Evolutionary conservation across 225 moss, liverwort and hornwort genomes (phyloP).

Genomic region (Sphagnum tenellum): DNA sequence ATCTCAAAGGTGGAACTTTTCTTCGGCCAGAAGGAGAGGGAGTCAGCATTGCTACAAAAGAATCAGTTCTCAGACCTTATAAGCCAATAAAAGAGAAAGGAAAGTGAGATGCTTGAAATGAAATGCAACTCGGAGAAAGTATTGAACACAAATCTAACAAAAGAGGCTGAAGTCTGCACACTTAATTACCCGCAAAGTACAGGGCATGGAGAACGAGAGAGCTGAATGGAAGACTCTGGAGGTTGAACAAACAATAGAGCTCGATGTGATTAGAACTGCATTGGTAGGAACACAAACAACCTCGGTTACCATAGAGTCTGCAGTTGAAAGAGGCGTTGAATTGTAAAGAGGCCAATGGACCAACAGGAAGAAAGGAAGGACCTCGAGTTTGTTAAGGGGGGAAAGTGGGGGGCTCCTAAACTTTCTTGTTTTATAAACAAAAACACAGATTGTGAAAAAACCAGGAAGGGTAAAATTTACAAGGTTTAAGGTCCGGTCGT

Average conservation of each 20-base stretch:
- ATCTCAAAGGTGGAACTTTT: constrained; percentile 53
- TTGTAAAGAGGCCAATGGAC: constrained; percentile 2
- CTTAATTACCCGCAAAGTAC: constrained; percentile 38
- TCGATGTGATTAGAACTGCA: constrained; percentile 33
- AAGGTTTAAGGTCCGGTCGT: too few species aligned
- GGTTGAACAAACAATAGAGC: constrained; percentile 23
- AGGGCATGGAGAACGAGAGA: constrained; percentile 28
- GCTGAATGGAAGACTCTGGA: constrained; percentile 47
- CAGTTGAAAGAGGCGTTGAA: constrained; percentile 38
- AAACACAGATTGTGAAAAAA: too few species aligned
- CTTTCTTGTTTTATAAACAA: too few species aligned
- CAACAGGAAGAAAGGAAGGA: constrained; percentile 49
- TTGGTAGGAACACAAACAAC: constrained; percentile 41
- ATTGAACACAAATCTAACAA: constrained; percentile 22
- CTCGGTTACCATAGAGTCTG: constrained; percentile 26
- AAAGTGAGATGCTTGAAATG: constrained; percentile 58
- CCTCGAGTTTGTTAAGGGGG: constrained; percentile 16
- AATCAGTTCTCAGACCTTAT: constrained; percentile 36
- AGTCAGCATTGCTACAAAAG: constrained; percentile 24
- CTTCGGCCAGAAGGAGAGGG: constrained; percentile 48
- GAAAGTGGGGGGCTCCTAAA: too few species aligned
- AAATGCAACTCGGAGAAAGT: constrained; percentile 58
- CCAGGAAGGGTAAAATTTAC: too few species aligned
- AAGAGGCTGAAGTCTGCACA: constrained; percentile 31
- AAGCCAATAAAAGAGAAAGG: constrained; percentile 43